Evolutionary conservation across 2,329 filamentous ascomycete species (phyloP), one percentile per base, ranked within the genome.

Genomic region (Talaromyces sp.): DNA sequence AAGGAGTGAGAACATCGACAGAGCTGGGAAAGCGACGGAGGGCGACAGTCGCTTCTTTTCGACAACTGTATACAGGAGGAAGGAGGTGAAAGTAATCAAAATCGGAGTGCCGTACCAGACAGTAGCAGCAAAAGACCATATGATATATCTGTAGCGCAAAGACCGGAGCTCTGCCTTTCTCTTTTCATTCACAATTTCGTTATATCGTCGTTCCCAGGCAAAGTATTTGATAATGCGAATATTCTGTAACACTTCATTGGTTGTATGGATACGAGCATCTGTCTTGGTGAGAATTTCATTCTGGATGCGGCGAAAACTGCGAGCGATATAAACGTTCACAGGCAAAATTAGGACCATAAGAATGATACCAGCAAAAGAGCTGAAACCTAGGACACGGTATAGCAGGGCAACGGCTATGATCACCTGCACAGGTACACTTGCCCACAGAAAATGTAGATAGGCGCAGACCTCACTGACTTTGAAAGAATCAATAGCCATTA

Each of bases 171-270:
- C 95, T 3, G 83, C 83, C 50, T 84, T 83, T 68, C 95, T 88
- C 80, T 97, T 97, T 76, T 97, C 94, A 67, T 96, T 90, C 39
- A 99, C 92, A 63, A 92, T 88, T 25, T 87, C 86, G 65, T 91
- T 87, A 75, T 97, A 99, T 2, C 94, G 90, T 71, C 93, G 88
- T 77, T 99, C 95, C 95, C 95, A 99, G 0, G 95, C 94, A 75
- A 99, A 99, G 78, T 95, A 99, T 76, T 99, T 99, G 86, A 99
- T 98, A 75, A 99, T 97, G 61, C 95, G 89, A 69, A 99, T 98
- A 72, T 98, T 99, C 74, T 96, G 93, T 33, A 99, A 83, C 8
- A 98, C 91, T 78, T 99, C 95, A 75, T 99, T 99, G 5, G 95
- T 99, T 4, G 93, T 90, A 74, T 97, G 92, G 68, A 99, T 98